A percentile compares a stretch with the other conserved stretches of the same genome.
Evolutionary conservation across 345 rosid genomes (phyloP).

Genomic region (Iberis pinnata): DNA sequence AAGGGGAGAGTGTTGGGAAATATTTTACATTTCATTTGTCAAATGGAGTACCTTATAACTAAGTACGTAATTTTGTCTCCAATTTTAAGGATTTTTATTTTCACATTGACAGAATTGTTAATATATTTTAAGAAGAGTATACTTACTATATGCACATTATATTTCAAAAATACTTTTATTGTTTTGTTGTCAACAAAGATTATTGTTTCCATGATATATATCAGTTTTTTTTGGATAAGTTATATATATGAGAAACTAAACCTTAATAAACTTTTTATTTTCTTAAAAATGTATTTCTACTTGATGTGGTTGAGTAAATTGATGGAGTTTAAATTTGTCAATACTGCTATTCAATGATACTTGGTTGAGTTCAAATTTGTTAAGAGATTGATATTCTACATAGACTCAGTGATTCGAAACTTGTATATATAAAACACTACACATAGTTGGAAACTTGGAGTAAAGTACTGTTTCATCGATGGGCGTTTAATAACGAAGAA

Average conservation of each 20-base stretch:
- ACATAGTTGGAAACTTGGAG: not conserved
- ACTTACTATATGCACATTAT: too few species aligned
- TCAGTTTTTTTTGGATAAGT: not conserved
- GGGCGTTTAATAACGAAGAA: not conserved
- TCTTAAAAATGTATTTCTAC: not conserved
- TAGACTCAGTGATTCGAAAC: not conserved
- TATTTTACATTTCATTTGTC: not conserved
- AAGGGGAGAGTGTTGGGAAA: constrained; percentile 10
- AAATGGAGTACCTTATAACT: constrained; percentile 19
- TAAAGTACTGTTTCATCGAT: constrained; percentile 3
- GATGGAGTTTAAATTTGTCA: constrained; percentile 1
- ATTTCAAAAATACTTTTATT: too few species aligned
- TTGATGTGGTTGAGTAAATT: constrained; percentile 2
- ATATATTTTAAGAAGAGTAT: too few species aligned
- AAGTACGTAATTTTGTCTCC: not conserved
- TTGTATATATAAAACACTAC: not conserved
- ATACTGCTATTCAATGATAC: not conserved
- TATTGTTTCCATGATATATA: not conserved
- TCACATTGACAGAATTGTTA: too few species aligned
- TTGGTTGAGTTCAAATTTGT: constrained; percentile 14
- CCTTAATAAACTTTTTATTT: not conserved
- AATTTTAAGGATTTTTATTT: not conserved
- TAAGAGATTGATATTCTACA: not conserved
- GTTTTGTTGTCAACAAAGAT: not conserved
- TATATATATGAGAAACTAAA: not conserved